Conservation (phyloP, 1,284 basidiomycete genomes). For the Microbotryomycetes sp. region DNA sequence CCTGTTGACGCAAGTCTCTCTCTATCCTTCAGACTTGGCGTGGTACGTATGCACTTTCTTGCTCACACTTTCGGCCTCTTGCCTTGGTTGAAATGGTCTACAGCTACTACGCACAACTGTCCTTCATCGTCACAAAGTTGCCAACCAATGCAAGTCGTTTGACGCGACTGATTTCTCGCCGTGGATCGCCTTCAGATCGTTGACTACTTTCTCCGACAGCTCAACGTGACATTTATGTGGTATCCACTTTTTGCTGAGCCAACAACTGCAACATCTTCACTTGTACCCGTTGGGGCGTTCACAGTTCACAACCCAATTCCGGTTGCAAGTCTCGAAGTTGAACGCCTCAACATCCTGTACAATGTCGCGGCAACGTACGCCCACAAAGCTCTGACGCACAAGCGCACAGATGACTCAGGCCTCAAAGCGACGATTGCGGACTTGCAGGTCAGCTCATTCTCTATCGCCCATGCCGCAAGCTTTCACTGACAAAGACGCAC, state of each 20-base stretch:
- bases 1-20: not conserved
- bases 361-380: conserved; percentile 78
- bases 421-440: conserved; percentile 62
- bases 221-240: conserved; percentile 69
- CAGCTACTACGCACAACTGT: conserved; percentile 38
- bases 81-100: not conserved
- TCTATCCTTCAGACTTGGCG: too few relatives aligned
- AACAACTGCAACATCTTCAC: conserved; percentile 41
- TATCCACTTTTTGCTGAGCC: conserved; percentile 59
- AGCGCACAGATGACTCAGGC: conserved; percentile 64
- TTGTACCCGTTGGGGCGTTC: conserved; percentile 41
- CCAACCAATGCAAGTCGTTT: conserved; percentile 62
- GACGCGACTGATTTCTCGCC: too few relatives aligned
- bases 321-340: conserved; percentile 67
- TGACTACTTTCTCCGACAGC: conserved; percentile 48
- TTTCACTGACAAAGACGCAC: not conserved
- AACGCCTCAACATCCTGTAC: conserved; percentile 68
- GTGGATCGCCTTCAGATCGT: not conserved
- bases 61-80: too few relatives aligned
- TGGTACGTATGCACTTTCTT: too few relatives aligned
- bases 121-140: conserved; percentile 78
- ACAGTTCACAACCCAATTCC: conserved; percentile 49
- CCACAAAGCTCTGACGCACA: conserved; percentile 58
- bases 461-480: not conserved
- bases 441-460: conserved; percentile 56